Evolutionary conservation across 2,329 filamentous ascomycete species (phyloP), one percentile per base, ranked within the genome.

Genomic region (Colletotrichum gloeosporioides): DNA sequence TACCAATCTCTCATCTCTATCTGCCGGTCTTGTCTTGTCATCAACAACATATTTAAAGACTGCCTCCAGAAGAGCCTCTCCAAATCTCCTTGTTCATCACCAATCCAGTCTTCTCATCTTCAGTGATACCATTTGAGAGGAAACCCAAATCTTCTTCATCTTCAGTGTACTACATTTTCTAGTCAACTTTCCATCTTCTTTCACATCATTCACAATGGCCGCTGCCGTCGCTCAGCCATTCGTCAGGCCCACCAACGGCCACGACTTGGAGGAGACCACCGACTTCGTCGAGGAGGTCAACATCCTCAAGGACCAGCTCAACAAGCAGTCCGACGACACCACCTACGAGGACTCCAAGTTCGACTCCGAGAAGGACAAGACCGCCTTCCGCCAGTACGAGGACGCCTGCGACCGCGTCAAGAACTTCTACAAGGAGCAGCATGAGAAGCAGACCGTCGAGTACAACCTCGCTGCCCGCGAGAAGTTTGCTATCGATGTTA

Each of bases 381-480:
- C 92, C 27, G 89, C 93, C 79, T 96, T 96, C 87, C 91, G 96
- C 39, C 93, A 97, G 83, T 98, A 96, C 86, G 93, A 95, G 80
- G 92, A 93, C 18, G 95, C 95, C 57, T 95, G 94, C 86, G 94
- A 95, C 86, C 91, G 95, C 67, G 95, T 98, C 84, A 96, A 96
- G 89, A 91, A 90, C 87, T 98, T 98, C 86, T 98, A 98, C 90
- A 89, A 88, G 75, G 95, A 92, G 82, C 92, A 93, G 82, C 92
- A 93, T 84, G 87, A 88, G 82, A 92, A 92, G 88, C 94, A 96
- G 85, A 96, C 94, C 64, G 92, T 95, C 0, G 92, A 94, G 12
- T 98, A 96, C 90, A 98, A 98, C 88, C 89, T 98, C 59, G 92
- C 93, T 78, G 95, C 94, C 16, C 94, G 96, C 71, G 92, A 82